Conservation (phyloP, 2,329 filamentous ascomycete species). For the Fusarium solani-melongenae region DNA sequence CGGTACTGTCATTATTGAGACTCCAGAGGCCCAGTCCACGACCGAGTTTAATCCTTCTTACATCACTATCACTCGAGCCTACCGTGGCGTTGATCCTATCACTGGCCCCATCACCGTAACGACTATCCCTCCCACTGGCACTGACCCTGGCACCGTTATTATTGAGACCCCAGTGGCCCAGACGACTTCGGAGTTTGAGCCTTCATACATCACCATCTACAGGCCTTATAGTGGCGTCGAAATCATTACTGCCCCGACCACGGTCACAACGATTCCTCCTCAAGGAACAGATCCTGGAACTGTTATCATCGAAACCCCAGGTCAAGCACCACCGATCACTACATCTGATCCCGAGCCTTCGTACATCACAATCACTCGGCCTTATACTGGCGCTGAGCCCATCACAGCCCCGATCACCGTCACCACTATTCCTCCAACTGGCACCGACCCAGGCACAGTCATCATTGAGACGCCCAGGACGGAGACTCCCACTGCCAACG, state of each 20-base stretch:
- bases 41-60: not conserved
- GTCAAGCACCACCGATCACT: not conserved
- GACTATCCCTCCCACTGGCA: not conserved
- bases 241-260: not conserved
- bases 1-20: not conserved
- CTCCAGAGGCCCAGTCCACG: not conserved
- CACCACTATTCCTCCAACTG: not conserved
- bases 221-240: not conserved
- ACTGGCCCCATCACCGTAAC: not conserved
- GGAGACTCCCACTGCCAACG: not conserved
- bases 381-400: not conserved
- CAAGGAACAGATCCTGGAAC: constrained; percentile 3
- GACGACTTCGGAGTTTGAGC: not conserved
- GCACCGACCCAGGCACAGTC: not conserved
- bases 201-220: not conserved
- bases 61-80: not conserved
- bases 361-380: not conserved
- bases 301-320: constrained; percentile 13
- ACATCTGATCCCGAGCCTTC: not conserved
- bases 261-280: not conserved
- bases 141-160: not conserved
- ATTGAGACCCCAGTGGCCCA: not conserved
- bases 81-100: not conserved
- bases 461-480: not conserved
- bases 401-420: not conserved